A percentile compares a stretch with the other conserved stretches of the same genome.
Conservation (phyloP, 139 green algal species). For the Axilococcus clingmanii region DNA sequence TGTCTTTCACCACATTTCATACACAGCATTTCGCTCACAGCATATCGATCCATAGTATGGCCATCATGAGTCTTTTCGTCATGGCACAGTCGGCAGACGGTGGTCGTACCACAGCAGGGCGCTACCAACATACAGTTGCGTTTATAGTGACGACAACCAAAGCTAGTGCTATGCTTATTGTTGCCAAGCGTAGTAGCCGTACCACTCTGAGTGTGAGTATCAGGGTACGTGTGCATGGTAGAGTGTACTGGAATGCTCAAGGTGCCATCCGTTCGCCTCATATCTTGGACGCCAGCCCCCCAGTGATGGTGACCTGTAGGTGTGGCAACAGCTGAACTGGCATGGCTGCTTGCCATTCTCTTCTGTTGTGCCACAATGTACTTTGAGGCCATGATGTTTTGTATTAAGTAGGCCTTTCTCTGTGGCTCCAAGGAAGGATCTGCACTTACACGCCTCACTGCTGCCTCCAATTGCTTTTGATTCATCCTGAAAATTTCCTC, state of each 20-base stretch:
- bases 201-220: not conserved
- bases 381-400: conserved; percentile 87
- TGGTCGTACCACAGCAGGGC: conserved; percentile 73
- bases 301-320: not conserved
- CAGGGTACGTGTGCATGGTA: not conserved
- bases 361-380: conserved; percentile 79
- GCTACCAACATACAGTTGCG: conserved; percentile 65
- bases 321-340: not conserved
- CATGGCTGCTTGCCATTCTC: not conserved
- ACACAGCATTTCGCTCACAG: conserved; percentile 66
- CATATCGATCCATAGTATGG: conserved; percentile 77
- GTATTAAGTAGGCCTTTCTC: conserved; percentile 94
- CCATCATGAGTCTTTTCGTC: conserved; percentile 61
- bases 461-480: conserved; percentile 94
- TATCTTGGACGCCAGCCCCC: not conserved
- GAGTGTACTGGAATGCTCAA: not conserved
- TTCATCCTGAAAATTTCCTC: conserved; percentile 98
- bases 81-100: conserved; percentile 87
- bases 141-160: conserved; percentile 60
- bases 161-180: conserved; percentile 20
- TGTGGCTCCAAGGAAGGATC: conserved; percentile 80
- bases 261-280: not conserved
- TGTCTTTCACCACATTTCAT: conserved; percentile 77
- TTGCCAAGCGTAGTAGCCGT: conserved; percentile 25
- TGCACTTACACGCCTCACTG: conserved; percentile 71